These are phyloP conservation scores for Penicillium thymicola DNA, from an alignment of 2,329 filamentous ascomycete genomes.

Conservation along the genomic window DNA sequence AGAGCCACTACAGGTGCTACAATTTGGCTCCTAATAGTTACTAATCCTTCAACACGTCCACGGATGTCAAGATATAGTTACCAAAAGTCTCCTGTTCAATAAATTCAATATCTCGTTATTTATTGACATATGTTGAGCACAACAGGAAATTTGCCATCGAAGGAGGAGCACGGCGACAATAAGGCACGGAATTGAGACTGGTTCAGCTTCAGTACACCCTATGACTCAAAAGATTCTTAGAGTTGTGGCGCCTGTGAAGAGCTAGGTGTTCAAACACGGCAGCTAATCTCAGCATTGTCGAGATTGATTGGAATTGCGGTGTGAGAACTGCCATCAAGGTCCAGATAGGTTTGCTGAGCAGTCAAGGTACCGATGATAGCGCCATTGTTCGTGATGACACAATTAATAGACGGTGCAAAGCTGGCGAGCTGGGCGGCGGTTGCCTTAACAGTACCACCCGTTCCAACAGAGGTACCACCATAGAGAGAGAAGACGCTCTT, in stretches of 20 bases:
- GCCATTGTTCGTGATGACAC: constrained; percentile 10
- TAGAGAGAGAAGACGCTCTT: constrained; percentile 6
- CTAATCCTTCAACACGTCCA: too few relatives aligned
- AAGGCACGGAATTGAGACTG: not conserved
- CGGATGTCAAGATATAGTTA: not conserved
- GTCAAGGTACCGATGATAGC: constrained; percentile 5
- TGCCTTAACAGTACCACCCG: constrained; percentile 9
- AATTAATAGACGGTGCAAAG: constrained; percentile 7
- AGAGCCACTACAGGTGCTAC: not conserved
- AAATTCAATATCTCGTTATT: not conserved
- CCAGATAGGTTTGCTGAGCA: constrained; percentile 6
- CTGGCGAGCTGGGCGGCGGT: constrained; percentile 10
- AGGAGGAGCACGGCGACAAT: not conserved
- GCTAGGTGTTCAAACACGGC: not conserved
- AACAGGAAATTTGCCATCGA: not conserved
- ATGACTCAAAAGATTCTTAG: too few relatives aligned
- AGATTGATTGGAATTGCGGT: constrained; percentile 8
- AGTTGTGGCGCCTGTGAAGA: too few relatives aligned
- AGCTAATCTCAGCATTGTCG: constrained; percentile 4
- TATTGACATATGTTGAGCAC: not conserved
- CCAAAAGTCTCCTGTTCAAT: not conserved
- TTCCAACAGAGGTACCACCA: constrained; percentile 8
- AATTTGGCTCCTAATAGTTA: not conserved
- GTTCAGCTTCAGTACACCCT: too few relatives aligned
- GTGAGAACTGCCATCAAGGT: constrained; percentile 10